Percentiles rank a stretch among this genome's conserved stretches.
Evolutionary conservation across 331 rosid genomes (phyloP).

Genomic region (Cydonia oblonga): DNA sequence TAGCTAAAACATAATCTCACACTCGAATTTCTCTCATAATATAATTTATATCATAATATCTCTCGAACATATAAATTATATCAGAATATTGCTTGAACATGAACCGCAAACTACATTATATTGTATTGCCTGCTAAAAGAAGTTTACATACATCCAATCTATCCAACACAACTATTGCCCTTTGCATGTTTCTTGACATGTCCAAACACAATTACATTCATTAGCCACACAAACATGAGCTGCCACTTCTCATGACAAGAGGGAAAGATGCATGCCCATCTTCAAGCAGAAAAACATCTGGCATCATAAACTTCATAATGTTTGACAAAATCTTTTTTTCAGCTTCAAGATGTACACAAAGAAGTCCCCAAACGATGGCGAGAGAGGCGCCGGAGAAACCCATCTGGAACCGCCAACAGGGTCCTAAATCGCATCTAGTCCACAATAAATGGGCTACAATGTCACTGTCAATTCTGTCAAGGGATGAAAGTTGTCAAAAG

Average conservation of each 20-base stretch:
- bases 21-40: too few relatives aligned
- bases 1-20: too few relatives aligned
- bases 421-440: not conserved
- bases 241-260: too few relatives aligned
- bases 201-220: not conserved
- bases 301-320: not conserved
- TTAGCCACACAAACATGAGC: too few relatives aligned
- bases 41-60: not conserved
- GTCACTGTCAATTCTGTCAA: not conserved
- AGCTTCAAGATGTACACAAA: not conserved
- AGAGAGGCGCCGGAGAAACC: not conserved
- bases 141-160: not conserved
- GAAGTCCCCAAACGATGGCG: too few relatives aligned
- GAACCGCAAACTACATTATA: not conserved
- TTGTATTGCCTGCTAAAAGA: not conserved
- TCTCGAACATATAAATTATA: not conserved
- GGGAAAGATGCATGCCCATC: not conserved
- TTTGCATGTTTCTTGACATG: not conserved
- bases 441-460: not conserved
- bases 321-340: not conserved
- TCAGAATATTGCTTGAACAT: too few relatives aligned
- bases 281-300: not conserved
- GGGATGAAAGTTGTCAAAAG: not conserved
- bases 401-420: not conserved
- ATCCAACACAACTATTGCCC: not conserved